Conservation (phyloP, 805 yeast genomes). For the Barnettozyma californica region DNA sequence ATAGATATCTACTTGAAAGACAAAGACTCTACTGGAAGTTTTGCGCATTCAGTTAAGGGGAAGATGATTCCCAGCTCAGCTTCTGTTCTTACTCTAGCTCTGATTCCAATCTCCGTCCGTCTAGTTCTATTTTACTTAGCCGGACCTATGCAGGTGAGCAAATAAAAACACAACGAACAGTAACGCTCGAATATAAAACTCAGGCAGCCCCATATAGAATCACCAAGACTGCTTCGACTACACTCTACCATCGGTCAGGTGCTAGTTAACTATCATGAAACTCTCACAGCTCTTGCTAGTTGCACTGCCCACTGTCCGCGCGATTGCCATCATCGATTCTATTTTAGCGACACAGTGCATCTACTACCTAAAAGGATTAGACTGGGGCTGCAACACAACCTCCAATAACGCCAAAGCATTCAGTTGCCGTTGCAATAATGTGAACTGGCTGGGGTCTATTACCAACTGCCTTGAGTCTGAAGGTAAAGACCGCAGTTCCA, state of each 20-base stretch:
- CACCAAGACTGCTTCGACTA: neutral
- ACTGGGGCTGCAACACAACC: constrained; percentile 39
- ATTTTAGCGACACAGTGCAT: constrained; percentile 37
- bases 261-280: constrained; percentile 1
- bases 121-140: too few relatives aligned
- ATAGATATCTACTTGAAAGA: too few relatives aligned
- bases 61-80: neutral
- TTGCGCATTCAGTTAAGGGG: neutral
- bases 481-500: constrained; percentile 19
- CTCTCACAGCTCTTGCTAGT: neutral
- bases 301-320: constrained; percentile 4
- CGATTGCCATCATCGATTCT: constrained; percentile 29
- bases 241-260: neutral
- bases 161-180: neutral
- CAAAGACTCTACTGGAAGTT: too few relatives aligned
- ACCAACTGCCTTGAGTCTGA: constrained; percentile 36
- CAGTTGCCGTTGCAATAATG: constrained; percentile 36
- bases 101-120: too few relatives aligned
- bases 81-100: neutral
- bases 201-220: neutral
- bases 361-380: constrained; percentile 32
- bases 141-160: constrained; percentile 4
- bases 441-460: constrained; percentile 40
- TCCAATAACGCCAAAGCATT: constrained; percentile 30
- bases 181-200: too few relatives aligned